Evolutionary conservation across 23 red algal genomes (phyloP).

Genomic region (Agarophyton chilense): DNA sequence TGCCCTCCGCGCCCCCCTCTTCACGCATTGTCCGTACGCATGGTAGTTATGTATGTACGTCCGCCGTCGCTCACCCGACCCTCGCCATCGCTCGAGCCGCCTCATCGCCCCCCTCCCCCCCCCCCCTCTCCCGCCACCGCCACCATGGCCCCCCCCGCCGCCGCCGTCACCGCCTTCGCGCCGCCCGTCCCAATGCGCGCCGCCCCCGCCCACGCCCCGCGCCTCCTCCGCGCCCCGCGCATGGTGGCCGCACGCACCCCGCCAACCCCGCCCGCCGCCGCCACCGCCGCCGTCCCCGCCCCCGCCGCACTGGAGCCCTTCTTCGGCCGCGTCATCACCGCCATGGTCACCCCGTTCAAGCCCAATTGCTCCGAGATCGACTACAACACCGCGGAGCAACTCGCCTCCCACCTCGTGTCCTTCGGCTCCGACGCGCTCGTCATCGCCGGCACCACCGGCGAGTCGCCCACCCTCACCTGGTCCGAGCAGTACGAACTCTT

Average conservation of each 20-base stretch:
- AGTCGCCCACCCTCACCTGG: constrained; percentile 96
- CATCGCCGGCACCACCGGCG: constrained; percentile 94
- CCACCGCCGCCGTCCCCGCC: background rate
- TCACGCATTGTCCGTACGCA: too few relatives aligned
- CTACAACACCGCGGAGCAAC: constrained; percentile 88
- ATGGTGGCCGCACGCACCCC: constrained; percentile 23
- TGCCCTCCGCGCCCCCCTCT: too few relatives aligned
- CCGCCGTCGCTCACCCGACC: too few relatives aligned
- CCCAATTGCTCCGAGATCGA: constrained; percentile 73
- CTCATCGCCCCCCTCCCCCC: too few relatives aligned
- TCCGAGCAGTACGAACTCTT: constrained; percentile 99
- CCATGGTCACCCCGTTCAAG: constrained; percentile 99
- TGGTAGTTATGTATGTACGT: too few relatives aligned
- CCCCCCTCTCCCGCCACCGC: background rate
- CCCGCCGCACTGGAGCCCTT: background rate
- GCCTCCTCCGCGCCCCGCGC: background rate
- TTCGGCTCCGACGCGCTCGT: constrained; percentile 93
- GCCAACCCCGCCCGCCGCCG: background rate
- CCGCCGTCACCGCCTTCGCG: too few relatives aligned
- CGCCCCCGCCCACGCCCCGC: background rate
- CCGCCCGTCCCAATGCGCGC: background rate
- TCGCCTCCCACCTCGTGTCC: constrained; percentile 81
- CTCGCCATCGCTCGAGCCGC: too few relatives aligned
- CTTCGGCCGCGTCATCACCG: constrained; percentile 92
- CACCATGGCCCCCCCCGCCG: background rate